Conservation (phyloP, 2,329 filamentous ascomycete genomes). For the Zasmidium cellare region DNA sequence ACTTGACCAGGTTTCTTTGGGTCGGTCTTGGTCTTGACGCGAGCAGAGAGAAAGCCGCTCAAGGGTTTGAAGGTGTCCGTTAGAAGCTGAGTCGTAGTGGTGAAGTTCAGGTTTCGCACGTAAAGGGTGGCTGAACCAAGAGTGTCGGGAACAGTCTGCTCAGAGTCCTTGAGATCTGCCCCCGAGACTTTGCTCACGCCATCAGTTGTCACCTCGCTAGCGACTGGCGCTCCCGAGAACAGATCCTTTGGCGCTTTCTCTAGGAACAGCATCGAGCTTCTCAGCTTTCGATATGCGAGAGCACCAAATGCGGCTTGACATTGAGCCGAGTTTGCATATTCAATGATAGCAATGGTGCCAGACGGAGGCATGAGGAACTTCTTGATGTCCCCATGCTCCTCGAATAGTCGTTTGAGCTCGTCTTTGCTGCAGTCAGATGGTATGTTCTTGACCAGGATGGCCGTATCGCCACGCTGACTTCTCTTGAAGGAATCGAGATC, state of each 20-base stretch:
- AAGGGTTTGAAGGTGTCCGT: constrained; percentile 76
- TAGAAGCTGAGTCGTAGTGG: constrained; percentile 75
- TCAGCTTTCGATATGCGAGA: constrained; percentile 85
- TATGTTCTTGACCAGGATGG: constrained; percentile 94
- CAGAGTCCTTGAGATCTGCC: constrained; percentile 65
- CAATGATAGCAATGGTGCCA: constrained; percentile 90
- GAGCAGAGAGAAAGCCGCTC: constrained; percentile 83
- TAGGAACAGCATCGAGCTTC: constrained; percentile 86
- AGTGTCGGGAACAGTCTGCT: constrained; percentile 58
- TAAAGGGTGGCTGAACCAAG: constrained; percentile 69
- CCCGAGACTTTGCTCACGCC: constrained; percentile 62
- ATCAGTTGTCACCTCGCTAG: constrained; percentile 25
- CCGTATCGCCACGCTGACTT: constrained; percentile 77
- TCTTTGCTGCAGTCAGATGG: constrained; percentile 77
- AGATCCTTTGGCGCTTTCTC: constrained; percentile 89
- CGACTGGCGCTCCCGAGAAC: constrained; percentile 51
- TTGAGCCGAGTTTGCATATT: constrained; percentile 76
- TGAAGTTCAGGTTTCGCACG: constrained; percentile 91
- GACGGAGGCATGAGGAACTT: constrained; percentile 88
- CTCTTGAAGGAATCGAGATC: constrained; percentile 90
- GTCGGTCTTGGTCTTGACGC: constrained; percentile 90
- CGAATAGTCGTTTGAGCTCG: constrained; percentile 78
- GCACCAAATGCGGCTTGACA: constrained; percentile 81
- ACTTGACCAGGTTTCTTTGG: constrained; percentile 85
- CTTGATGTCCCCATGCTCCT: constrained; percentile 78